Base-by-base conservation (phyloP, 257 asterid species). In the Ocimum tenuiflorum region DNA sequence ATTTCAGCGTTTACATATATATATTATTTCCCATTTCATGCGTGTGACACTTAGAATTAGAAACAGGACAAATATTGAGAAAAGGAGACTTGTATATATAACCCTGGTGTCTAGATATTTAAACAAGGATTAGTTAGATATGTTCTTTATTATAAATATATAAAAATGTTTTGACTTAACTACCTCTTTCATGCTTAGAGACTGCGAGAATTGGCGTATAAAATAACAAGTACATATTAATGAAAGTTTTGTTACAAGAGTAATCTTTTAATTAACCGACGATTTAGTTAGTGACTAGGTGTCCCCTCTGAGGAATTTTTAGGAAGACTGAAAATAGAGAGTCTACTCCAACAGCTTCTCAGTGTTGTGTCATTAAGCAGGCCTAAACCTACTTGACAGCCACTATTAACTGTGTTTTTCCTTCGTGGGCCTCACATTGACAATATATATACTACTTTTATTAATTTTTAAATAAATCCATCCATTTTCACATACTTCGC, bases 301-400 rank as follows among this genome's bases (percentile, higher is more conserved):
- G 75, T 68, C 70, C 43, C 13, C 1, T 63, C 64, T 6, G 29
- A 41, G 54, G 67, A 51, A 67, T 68, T 41, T 15, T 56, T 53
- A 0, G 56, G 19, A 12, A 7, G 65, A 56, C 60, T 49, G 42
- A 14, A 33, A 60, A 46, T 18, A 27, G 63, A 35, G 56, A 51
- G 53, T 63, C 23, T 35, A 51, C 57, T 57, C 27, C 22, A 46
- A 19, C 52, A 42, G 38, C 19, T 62, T 39, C 63, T 55, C 8
- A 31, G 50, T 46, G 31, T 27, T 54, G 84, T 73, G 84, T 80
- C 84, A 80, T 62, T 53, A 50, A 76, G 78, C 86, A 80, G 75
- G 88, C 88, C 57, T 73, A 57, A 50, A 82, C 84, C 86, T 78
- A 75, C 81, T 73, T 67, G 59, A 72, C 50, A 62, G 59, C 24